Percentiles rank a stretch among this genome's conserved stretches.
phyloP scores from a whole-genome alignment of 441 rosid species.

The Erodium texanum region DNA sequence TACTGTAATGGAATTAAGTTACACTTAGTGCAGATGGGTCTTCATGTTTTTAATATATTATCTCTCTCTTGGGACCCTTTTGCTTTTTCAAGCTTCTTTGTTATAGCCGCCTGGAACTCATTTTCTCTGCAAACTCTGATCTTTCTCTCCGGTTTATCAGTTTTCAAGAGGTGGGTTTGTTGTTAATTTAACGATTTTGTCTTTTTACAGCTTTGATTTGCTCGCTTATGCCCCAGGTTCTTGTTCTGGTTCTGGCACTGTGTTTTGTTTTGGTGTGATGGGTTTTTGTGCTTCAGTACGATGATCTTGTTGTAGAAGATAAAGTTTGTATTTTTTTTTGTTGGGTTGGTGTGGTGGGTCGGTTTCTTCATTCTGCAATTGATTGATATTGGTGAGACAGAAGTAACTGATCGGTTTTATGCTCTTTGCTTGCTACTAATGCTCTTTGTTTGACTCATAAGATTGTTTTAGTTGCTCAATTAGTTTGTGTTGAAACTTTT shows the following conservation, averaged over 20 bases:
- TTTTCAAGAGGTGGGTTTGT: slow-evolving; percentile 3
- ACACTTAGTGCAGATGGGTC: too few species aligned
- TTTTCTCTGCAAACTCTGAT: background rate
- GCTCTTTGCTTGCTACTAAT: background rate
- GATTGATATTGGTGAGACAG: background rate
- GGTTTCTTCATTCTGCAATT: background rate
- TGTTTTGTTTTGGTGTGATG: background rate
- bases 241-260: background rate
- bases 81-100: too few species aligned
- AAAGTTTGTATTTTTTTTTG: background rate
- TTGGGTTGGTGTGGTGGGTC: slow-evolving; percentile 1
- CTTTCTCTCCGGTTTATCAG: background rate
- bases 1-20: too few species aligned
- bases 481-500: background rate
- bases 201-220: background rate
- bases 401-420: background rate
- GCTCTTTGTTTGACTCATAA: background rate
- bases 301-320: slow-evolving; percentile 1
- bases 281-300: background rate
- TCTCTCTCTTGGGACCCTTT: background rate
- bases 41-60: too few species aligned
- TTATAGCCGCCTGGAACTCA: background rate
- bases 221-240: background rate
- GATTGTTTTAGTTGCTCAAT: background rate
- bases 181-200: background rate